Conservation (phyloP, 2,329 filamentous ascomycete species). For the Neofusicoccum ribis region DNA sequence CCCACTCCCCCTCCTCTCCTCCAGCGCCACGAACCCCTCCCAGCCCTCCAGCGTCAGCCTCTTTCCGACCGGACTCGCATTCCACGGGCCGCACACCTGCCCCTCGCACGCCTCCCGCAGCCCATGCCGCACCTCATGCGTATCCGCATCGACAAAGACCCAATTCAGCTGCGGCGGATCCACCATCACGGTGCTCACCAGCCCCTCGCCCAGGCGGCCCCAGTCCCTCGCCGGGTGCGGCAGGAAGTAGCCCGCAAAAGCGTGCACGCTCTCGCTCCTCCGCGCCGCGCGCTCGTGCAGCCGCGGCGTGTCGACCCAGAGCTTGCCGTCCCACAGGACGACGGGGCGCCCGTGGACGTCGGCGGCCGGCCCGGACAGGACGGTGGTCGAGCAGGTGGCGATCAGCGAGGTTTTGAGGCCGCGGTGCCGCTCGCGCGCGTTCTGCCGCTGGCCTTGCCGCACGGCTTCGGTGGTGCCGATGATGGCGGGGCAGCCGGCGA, state of each 20-base stretch:
- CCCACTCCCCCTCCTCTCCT: constrained; percentile 37
- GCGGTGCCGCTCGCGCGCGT: constrained; percentile 51
- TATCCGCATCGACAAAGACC: constrained; percentile 65
- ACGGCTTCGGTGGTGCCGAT: constrained; percentile 52
- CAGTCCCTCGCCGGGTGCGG: constrained; percentile 50
- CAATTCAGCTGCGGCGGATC: constrained; percentile 63
- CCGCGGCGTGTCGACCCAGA: neutral
- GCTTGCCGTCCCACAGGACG: constrained; percentile 42
- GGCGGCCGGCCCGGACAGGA: neutral
- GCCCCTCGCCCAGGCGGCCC: constrained; percentile 43
- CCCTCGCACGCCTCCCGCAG: constrained; percentile 69
- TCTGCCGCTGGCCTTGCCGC: constrained; percentile 51
- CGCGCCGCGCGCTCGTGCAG: too few relatives aligned
- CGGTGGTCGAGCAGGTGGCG: constrained; percentile 48
- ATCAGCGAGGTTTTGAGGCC: constrained; percentile 51
- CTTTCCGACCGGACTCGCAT: constrained; percentile 69
- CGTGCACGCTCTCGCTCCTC: constrained; percentile 32
- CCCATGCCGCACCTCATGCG: constrained; percentile 62
- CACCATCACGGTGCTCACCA: constrained; percentile 50
- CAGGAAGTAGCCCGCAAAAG: constrained; percentile 53
- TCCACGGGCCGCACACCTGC: constrained; percentile 78
- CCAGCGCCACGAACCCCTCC: constrained; percentile 58
- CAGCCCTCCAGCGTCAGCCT: constrained; percentile 55
- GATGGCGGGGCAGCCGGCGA: constrained; percentile 46
- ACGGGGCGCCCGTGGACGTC: constrained; percentile 48